Percentiles rank a stretch among this genome's conserved stretches.
phyloP scores from a whole-genome alignment of 805 yeast species.

The Cyberlindnera sargentensis region DNA sequence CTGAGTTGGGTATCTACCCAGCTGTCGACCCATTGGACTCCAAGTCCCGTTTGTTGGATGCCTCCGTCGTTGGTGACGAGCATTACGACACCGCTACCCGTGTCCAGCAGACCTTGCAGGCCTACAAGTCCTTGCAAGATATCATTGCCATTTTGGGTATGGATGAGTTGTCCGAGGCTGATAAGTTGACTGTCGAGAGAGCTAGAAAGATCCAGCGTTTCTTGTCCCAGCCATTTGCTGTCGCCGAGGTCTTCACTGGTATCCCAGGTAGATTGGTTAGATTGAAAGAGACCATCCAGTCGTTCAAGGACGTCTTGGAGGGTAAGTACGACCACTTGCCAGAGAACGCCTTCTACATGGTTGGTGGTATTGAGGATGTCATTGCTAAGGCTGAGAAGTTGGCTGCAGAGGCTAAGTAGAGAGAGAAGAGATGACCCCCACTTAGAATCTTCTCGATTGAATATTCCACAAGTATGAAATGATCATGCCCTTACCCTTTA shows the following conservation, averaged over 20 bases:
- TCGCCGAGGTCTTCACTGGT: slow-evolving; percentile 99
- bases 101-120: slow-evolving; percentile 98
- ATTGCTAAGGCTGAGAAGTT: slow-evolving; percentile 98
- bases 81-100: slow-evolving; percentile 92
- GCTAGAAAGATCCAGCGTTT: slow-evolving; percentile 99
- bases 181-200: slow-evolving; percentile 99
- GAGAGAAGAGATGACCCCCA: not conserved
- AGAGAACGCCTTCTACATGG: slow-evolving; percentile 99
- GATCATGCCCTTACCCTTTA: not conserved
- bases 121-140: slow-evolving; percentile 99
- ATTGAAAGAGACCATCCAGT: slow-evolving; percentile 87
- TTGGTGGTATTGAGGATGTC: slow-evolving; percentile 99
- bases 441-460: slow-evolving; percentile 1
- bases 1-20: slow-evolving; percentile 99
- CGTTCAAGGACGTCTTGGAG: slow-evolving; percentile 94
- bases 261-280: slow-evolving; percentile 96
- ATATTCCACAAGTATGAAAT: slow-evolving; percentile 3
- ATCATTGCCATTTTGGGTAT: slow-evolving; percentile 99
- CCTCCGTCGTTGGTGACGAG: slow-evolving; percentile 95
- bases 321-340: slow-evolving; percentile 99
- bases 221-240: slow-evolving; percentile 99
- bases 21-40: slow-evolving; percentile 99
- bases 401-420: slow-evolving; percentile 82
- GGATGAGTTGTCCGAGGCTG: slow-evolving; percentile 99
- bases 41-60: slow-evolving; percentile 97